Base-by-base conservation (phyloP, 2,329 filamentous ascomycete genomes). In the Didymella sp. region DNA sequence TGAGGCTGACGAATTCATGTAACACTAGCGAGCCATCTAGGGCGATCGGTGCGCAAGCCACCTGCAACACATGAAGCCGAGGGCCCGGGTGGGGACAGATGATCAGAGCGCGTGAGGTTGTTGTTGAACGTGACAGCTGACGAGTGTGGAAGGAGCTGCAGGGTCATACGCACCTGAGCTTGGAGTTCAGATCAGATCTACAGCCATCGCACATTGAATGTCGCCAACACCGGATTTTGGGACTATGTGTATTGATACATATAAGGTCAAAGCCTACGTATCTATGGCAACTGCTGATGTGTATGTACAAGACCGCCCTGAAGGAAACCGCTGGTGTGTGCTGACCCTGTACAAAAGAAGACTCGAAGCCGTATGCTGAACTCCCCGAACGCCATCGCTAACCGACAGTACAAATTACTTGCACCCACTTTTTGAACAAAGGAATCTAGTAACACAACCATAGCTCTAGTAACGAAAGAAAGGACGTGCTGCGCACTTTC, bases 341-440 rank as follows among this genome's bases (percentile, higher is more conserved):
- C 43, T 35, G 43, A 21, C 22, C 42, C 42, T 25, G 28, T 13
- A 47, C 33, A 35, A 17, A 31, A 22, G 8, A 21, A n/a, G 13
- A 19, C 22, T 13, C 27, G n/a, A 24, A 33, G 13, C 9, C 28
- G 9, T 8, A 40, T 48, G 25, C 48, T 35, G n/a, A 35, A 50
- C 28, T 2, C 44, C 30, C 56, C 51, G 40, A 63, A 70, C 68
- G 61, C 68, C 68, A 42, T 70, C 68, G 68, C 67, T 71, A 69
- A 35, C 15, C 21, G 12, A 27, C 33, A 46, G 19, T 25, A 25
- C 38, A 9, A 38, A 44, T 45, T 35, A 42, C 40, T 48, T 45
- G 52, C 31, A 42, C 53, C 62, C 22, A 25, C 38, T 60, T 59
- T 56, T 31, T 17, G 21, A n/a, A 44, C 22, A 35, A 47, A 41